Conservation (phyloP, 176 grass and related monocot species). For the Eleusine indica region DNA sequence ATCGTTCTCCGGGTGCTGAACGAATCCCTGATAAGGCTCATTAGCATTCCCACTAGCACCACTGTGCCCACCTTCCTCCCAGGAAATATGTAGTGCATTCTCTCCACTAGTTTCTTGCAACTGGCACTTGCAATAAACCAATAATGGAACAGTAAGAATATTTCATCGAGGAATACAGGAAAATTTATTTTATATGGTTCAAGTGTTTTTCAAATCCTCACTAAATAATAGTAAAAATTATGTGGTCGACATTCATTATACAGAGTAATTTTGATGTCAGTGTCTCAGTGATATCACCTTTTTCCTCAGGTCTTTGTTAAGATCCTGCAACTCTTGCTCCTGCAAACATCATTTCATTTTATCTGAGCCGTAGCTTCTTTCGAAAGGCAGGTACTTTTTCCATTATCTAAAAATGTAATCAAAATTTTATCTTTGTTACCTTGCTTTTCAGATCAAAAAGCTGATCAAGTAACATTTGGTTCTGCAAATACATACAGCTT, state of each 20-base stretch:
- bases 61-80: constrained; percentile 54
- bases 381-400: too few species aligned
- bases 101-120: constrained; percentile 44
- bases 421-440: constrained; percentile 51
- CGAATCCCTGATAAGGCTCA: constrained; percentile 38
- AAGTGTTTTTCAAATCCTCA: not conserved
- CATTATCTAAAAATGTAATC: not conserved
- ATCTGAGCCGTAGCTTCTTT: too few species aligned
- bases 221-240: not conserved
- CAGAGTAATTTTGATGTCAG: not conserved
- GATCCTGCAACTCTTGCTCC: constrained; percentile 71
- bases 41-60: constrained; percentile 35
- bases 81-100: constrained; percentile 43
- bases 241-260: not conserved
- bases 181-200: not conserved
- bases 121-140: constrained; percentile 34
- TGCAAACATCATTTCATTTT: constrained; percentile 32
- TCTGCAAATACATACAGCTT: constrained; percentile 45
- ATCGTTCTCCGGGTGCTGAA: constrained; percentile 36
- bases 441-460: constrained; percentile 82
- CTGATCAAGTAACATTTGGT: constrained; percentile 70
- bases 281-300: constrained; percentile 48
- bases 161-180: not conserved
- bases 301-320: constrained; percentile 72
- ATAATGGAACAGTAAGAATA: not conserved